These are phyloP conservation scores for Debaryomycetaceae sp. DNA, from an alignment of 1,139 yeast genomes.

Conservation along the genomic window DNA sequence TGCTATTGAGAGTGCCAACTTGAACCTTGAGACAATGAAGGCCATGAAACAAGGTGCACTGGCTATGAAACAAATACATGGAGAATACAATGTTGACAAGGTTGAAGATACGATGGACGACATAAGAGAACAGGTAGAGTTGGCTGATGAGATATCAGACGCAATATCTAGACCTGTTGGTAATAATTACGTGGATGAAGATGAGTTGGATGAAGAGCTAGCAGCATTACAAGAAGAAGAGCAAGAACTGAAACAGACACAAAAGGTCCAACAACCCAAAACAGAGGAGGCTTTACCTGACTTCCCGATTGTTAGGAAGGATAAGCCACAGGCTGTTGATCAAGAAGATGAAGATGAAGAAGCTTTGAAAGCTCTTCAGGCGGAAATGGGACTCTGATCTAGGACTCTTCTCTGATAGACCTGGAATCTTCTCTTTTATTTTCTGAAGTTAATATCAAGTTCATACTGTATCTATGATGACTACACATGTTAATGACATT, in stretches of 20 bases:
- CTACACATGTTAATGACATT: neutral
- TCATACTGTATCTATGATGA: neutral
- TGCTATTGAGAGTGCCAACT: slow-evolving; percentile 91
- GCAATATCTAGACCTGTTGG: slow-evolving; percentile 94
- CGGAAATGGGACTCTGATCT: slow-evolving; percentile 83
- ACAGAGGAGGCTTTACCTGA: slow-evolving; percentile 35
- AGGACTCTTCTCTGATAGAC: neutral
- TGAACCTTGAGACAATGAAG: slow-evolving; percentile 96
- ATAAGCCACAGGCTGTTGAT: slow-evolving; percentile 37
- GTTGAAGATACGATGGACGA: slow-evolving; percentile 99
- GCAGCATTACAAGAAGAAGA: slow-evolving; percentile 86
- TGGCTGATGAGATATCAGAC: slow-evolving; percentile 92
- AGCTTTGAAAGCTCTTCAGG: slow-evolving; percentile 84
- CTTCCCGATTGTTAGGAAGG: slow-evolving; percentile 45
- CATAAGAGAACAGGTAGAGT: slow-evolving; percentile 92
- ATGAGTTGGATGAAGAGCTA: slow-evolving; percentile 87
- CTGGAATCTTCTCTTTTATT: slow-evolving; percentile 1
- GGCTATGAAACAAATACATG: slow-evolving; percentile 96
- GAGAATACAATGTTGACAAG: slow-evolving; percentile 91
- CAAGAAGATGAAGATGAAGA: slow-evolving; percentile 89
- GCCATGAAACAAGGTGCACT: slow-evolving; percentile 97
- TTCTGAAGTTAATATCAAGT: neutral
- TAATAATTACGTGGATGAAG: slow-evolving; percentile 70
- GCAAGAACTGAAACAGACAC: slow-evolving; percentile 34
- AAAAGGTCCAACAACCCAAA: slow-evolving; percentile 15